Evolutionary conservation across 192 early-diverging fungal species (phyloP), one percentile per base, ranked within the genome.

Genomic region (Umbelopsis ramanniana): DNA sequence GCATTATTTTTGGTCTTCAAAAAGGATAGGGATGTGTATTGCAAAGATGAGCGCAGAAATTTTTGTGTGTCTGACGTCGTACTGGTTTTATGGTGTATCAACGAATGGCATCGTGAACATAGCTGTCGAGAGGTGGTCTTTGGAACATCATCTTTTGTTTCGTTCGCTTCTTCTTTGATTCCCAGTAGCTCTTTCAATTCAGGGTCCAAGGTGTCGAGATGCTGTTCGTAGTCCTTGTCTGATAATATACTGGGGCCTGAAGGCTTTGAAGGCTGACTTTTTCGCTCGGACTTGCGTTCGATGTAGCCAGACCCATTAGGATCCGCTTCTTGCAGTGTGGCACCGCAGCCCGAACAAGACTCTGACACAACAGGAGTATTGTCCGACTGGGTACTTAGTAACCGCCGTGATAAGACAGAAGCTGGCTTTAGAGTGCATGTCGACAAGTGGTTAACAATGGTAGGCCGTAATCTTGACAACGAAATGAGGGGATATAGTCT

Each of bases 311-410:
- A 83, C 14, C 80, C 73, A 10, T 43, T 50, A 0, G 68, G 22
- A 29, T 83, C 72, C 4, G 74, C 72, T 6, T 73, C 79, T 77
- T 92, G 90, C 33, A 92, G 89, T n/a, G 73, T 79, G 21, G 90
- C 89, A 5, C 90, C 90, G 67, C 90, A 92, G 0, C 89, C 89
- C 37, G 90, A 86, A 70, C 90, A 92, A 67, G 85, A 76, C 70
- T 22, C 54, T 68, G 38, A 4, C 4, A 45, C 29, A 2, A 46
- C 12, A 26, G 29, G 23, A 15, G 26, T 33, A 21, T 69, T 22
- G n/a, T 69, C 68, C n/a, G 15, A 21, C 3, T 33, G 43, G 9
- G 29, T 52, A n/a, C 37, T 29, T 10, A 29, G 29, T 7, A 21
- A 38, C 15, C 52, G 29, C 69, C 35, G 10, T 46, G 38, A 43